phyloP scores from a whole-genome alignment of 257 asterid species.

The Fraxinus excelsior region DNA sequence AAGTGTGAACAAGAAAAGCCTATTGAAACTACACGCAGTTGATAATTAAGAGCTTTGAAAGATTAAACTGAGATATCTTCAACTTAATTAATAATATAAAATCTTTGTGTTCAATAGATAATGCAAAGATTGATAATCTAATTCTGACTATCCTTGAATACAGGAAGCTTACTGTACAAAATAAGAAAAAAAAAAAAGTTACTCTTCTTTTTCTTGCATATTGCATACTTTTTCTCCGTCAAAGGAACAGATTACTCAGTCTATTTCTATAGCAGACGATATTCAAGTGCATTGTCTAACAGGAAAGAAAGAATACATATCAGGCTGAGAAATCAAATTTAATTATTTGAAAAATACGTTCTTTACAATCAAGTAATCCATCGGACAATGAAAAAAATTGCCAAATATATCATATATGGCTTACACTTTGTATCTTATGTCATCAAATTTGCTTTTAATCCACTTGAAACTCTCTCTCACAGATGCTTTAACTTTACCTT shows the following conservation, averaged over 20 bases:
- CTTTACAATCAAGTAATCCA: not conserved
- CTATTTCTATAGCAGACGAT: not conserved
- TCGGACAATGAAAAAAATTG: not conserved
- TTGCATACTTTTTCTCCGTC: not conserved
- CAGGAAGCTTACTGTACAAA: no score
- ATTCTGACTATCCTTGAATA: no score
- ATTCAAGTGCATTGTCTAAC: not conserved
- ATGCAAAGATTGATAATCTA: no score
- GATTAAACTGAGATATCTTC: not conserved
- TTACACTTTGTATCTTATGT: conserved; percentile 45
- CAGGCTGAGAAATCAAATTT: not conserved
- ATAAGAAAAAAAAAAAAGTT: no score
- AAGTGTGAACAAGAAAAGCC: conserved; percentile 34
- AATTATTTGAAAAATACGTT: not conserved
- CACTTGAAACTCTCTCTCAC: conserved; percentile 74
- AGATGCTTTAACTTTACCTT: conserved; percentile 70
- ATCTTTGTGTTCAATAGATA: no score
- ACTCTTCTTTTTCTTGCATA: no score
- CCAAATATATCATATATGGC: conserved; percentile 5
- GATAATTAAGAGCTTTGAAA: conserved; percentile 32
- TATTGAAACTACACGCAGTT: conserved; percentile 34
- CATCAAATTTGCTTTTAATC: conserved; percentile 65
- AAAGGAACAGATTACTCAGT: not conserved
- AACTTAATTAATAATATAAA: not conserved
- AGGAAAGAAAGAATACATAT: not conserved